Base-by-base conservation (phyloP, 495 filamentous ascomycete genomes). In the Tetracladium marchalianum region DNA sequence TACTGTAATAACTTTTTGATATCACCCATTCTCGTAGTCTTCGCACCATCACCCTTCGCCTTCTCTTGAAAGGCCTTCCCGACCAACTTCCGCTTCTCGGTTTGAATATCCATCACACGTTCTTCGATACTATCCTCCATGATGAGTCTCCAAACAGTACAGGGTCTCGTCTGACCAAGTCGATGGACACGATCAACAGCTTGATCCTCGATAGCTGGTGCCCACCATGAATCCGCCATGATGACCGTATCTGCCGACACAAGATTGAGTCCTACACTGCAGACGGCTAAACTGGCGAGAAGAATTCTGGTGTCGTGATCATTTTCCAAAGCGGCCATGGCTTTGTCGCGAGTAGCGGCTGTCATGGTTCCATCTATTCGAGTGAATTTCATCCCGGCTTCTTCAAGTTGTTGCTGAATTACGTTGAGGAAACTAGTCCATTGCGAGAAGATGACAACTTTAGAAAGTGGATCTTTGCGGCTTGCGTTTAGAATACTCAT, bases 341-440 rank as follows among this genome's bases (percentile, higher is more conserved):
- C 81, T 12, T 71, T 70, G 47, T 95, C 90, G 13, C 90, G 84
- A 36, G 72, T 60, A 0, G 62, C 47, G 0, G 80, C 74, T 11
- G 62, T 67, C 85, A 95, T 90, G 50, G 78, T 82, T 39, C 90
- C 90, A 59, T 95, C 90, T 41, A 97, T 81, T 34, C 90, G 81
- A 13, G 73, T 73, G 62, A 79, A 90, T 13, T 65, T 76, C 58
- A 85, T 76, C 0, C 73, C 72, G 8, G 70, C 66, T 12, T 75
- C 68, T 13, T 71, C 56, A 8, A 97, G 71, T 46, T 92, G 79
- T 0, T 72, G 68, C 55, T 87, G 77, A 35, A 95, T 75, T 43
- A 95, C 73, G 39, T 85, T 73, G 1, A 97, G 71, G 68, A 94
- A 95, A 4, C 77, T 82, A 0, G 90, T 95, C 90, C 90, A 97